Evolutionary conservation across 2,329 filamentous ascomycete species (phyloP).

Genomic region (Colletotrichum lupini): DNA sequence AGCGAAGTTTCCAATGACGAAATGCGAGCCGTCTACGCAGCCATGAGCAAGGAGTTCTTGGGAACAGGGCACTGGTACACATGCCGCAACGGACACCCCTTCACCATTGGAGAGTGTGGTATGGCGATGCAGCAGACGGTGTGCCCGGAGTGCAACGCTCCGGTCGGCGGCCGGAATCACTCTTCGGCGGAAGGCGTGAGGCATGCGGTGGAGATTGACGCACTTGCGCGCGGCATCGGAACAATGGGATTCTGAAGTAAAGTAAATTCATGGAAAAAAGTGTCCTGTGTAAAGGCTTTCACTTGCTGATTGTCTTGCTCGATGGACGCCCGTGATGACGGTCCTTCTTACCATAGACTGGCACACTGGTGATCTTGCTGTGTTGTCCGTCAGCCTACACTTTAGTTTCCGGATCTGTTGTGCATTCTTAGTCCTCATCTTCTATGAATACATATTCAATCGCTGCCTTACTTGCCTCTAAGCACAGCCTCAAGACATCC

Average conservation of each 20-base stretch:
- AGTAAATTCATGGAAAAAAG: not conserved
- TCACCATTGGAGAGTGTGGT: conserved; percentile 74
- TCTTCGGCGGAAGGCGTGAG: conserved; percentile 60
- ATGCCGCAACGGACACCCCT: conserved; percentile 67
- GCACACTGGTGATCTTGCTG: too few species aligned
- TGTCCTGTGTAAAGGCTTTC: too few species aligned
- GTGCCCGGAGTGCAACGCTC: conserved; percentile 71
- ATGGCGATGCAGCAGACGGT: conserved; percentile 70
- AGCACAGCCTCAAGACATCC: too few species aligned
- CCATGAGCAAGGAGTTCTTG: conserved; percentile 62
- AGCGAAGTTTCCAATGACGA: conserved; percentile 60
- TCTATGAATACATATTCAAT: too few species aligned
- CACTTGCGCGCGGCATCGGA: conserved; percentile 29
- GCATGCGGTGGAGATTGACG: conserved; percentile 61
- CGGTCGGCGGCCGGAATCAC: conserved; percentile 67
- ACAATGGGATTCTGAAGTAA: not conserved
- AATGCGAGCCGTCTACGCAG: conserved; percentile 58
- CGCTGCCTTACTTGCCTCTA: too few species aligned
- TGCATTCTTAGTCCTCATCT: too few species aligned
- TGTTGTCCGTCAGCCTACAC: too few species aligned
- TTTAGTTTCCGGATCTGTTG: too few species aligned
- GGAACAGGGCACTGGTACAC: conserved; percentile 72
- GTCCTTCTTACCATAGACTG: too few species aligned
- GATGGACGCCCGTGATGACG: too few species aligned
- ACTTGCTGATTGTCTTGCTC: too few species aligned